Conservation (phyloP, 202 grass and related monocot species). For the Alloteropsis angusta region DNA sequence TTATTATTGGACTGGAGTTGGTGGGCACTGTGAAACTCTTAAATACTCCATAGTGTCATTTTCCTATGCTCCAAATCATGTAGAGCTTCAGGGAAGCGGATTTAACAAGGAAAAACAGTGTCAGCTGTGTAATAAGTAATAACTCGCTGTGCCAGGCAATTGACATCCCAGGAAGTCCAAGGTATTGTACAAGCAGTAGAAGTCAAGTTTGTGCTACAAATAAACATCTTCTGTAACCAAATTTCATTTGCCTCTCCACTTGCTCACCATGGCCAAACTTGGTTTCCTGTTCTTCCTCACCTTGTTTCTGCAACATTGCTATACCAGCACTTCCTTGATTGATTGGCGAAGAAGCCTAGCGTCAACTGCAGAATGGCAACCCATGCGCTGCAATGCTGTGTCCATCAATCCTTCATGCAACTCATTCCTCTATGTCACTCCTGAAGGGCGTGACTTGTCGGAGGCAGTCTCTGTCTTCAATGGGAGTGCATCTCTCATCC, state of each 20-base stretch:
- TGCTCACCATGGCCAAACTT: constrained; percentile 34
- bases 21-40: constrained; percentile 6
- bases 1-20: constrained; percentile 1
- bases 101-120: constrained; percentile 29
- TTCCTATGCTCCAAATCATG: constrained; percentile 17
- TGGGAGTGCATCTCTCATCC: constrained; percentile 27
- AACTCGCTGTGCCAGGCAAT: constrained; percentile 21
- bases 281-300: constrained; percentile 27
- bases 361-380: constrained; percentile 14
- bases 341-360: not conserved
- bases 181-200: constrained; percentile 17
- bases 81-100: constrained; percentile 24
- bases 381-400: constrained; percentile 16
- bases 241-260: constrained; percentile 23
- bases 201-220: constrained; percentile 17
- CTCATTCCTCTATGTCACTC: constrained; percentile 49
- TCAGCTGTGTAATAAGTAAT: not conserved
- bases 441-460: constrained; percentile 24
- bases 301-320: constrained; percentile 25
- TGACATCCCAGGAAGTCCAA: constrained; percentile 9
- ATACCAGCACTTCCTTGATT: not conserved
- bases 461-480: constrained; percentile 20
- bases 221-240: constrained; percentile 24
- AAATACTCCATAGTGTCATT: constrained; percentile 16
- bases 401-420: constrained; percentile 24